Percentiles rank a stretch among this genome's conserved stretches.
Conservation (phyloP, 2,329 filamentous ascomycete species). For the Talaromyces sp. region DNA sequence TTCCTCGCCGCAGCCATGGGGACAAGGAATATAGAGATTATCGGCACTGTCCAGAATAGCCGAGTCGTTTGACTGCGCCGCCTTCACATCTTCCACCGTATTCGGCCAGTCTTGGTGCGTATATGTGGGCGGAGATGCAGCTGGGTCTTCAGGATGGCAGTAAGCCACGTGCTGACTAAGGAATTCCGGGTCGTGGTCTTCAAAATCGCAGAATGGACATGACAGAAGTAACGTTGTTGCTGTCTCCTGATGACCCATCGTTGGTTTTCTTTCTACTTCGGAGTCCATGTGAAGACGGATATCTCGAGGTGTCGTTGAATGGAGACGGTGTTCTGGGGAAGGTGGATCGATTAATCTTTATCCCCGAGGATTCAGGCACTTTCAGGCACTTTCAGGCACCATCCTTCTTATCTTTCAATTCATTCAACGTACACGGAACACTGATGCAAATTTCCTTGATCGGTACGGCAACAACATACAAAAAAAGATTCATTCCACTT, state of each 20-base stretch:
- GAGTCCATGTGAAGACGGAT: neutral
- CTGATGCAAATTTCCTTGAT: neutral
- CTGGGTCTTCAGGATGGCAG: constrained; percentile 41
- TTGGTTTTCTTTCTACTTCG: neutral
- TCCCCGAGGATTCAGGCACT: constrained; percentile 21
- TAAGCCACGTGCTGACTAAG: constrained; percentile 45
- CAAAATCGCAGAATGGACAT: constrained; percentile 47
- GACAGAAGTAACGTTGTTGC: constrained; percentile 18
- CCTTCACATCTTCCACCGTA: neutral
- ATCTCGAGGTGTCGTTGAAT: neutral
- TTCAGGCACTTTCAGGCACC: neutral
- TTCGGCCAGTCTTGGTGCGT: neutral
- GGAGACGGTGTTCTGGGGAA: constrained; percentile 9
- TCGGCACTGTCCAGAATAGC: constrained; percentile 16
- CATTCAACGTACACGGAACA: neutral
- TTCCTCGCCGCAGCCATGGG: constrained; percentile 59
- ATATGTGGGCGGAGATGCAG: neutral
- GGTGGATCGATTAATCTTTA: constrained; percentile 11
- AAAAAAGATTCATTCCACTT: neutral
- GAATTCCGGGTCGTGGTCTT: constrained; percentile 37
- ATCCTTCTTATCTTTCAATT: neutral
- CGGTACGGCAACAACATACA: too few relatives aligned
- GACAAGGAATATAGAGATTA: constrained; percentile 50
- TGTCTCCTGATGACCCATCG: constrained; percentile 3
- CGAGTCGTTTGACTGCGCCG: neutral